These are phyloP conservation scores for Colletotrichum musae DNA, from an alignment of 2,329 filamentous ascomycete species.

Conservation along the genomic window DNA sequence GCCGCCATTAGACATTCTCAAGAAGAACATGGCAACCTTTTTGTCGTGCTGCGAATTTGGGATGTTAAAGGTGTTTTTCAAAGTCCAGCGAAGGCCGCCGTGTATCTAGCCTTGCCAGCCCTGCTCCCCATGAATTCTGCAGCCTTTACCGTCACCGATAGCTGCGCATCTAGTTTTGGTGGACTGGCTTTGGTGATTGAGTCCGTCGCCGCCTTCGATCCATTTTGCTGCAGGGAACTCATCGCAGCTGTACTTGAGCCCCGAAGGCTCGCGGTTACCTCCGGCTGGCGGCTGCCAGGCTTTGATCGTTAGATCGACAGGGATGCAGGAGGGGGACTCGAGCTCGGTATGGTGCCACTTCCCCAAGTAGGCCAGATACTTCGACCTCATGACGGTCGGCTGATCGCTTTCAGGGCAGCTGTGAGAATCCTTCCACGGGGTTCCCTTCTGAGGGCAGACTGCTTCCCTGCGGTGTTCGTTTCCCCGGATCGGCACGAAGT, in stretches of 20 bases:
- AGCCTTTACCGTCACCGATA: constrained; percentile 6
- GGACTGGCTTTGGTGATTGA: neutral
- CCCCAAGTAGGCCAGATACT: constrained; percentile 1
- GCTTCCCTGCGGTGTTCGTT: constrained; percentile 13
- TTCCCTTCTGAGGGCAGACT: constrained; percentile 4
- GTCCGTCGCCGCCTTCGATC: constrained; percentile 24
- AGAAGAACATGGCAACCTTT: constrained; percentile 19
- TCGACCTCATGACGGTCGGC: constrained; percentile 11
- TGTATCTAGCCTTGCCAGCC: constrained; percentile 15
- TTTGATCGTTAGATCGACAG: constrained; percentile 1
- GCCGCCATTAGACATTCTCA: constrained; percentile 18
- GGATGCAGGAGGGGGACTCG: neutral
- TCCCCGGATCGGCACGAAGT: constrained; percentile 16
- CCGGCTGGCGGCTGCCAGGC: constrained; percentile 2
- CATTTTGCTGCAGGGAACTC: constrained; percentile 24
- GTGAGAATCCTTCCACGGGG: neutral
- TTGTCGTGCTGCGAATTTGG: neutral
- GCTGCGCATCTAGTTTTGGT: constrained; percentile 16
- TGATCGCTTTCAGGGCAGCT: constrained; percentile 16
- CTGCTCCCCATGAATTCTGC: constrained; percentile 9
- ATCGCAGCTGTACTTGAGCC: constrained; percentile 27
- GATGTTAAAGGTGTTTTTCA: constrained; percentile 14
- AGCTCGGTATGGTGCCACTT: constrained; percentile 20
- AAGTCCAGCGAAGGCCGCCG: constrained; percentile 1
- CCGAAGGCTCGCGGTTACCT: constrained; percentile 11